These are phyloP conservation scores for Teunomyces tritomae DNA, from an alignment of 805 yeast species.

Conservation along the genomic window DNA sequence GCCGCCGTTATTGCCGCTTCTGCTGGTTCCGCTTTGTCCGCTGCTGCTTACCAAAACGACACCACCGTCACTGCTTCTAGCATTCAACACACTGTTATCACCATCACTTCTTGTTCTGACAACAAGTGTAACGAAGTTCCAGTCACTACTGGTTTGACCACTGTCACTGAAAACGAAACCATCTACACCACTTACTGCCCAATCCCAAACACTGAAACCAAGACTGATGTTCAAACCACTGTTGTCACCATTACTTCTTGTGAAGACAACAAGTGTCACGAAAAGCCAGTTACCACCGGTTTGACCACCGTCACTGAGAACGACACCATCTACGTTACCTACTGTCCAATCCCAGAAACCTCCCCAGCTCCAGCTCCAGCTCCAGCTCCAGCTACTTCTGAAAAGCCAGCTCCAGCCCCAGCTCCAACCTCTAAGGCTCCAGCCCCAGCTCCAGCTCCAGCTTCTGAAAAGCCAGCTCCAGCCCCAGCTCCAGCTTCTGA, in stretches of 20 bases:
- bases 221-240: slow-evolving; percentile 21
- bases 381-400: slow-evolving; percentile 7
- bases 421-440: background rate
- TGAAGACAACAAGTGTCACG: slow-evolving; percentile 24
- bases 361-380: slow-evolving; percentile 12
- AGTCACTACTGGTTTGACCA: slow-evolving; percentile 23
- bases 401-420: slow-evolving; percentile 4
- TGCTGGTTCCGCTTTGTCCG: slow-evolving; percentile 22
- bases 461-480: slow-evolving; percentile 6
- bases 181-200: slow-evolving; percentile 25
- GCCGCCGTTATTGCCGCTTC: slow-evolving; percentile 20
- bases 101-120: slow-evolving; percentile 28
- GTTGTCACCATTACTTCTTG: slow-evolving; percentile 34
- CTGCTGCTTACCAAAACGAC: slow-evolving; percentile 28
- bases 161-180: slow-evolving; percentile 19
- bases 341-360: slow-evolving; percentile 24
- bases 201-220: slow-evolving; percentile 11
- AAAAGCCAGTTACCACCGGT: slow-evolving; percentile 28
- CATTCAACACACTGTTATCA: slow-evolving; percentile 21
- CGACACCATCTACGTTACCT: slow-evolving; percentile 30
- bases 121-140: slow-evolving; percentile 21
- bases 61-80: slow-evolving; percentile 14
- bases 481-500: slow-evolving; percentile 4
- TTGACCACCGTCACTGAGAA: slow-evolving; percentile 33
- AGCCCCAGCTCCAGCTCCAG: slow-evolving; percentile 6